Evolutionary conservation across 2,329 filamentous ascomycete species (phyloP), one percentile per base, ranked within the genome.

Genomic region (Atkinsonella texensis): DNA sequence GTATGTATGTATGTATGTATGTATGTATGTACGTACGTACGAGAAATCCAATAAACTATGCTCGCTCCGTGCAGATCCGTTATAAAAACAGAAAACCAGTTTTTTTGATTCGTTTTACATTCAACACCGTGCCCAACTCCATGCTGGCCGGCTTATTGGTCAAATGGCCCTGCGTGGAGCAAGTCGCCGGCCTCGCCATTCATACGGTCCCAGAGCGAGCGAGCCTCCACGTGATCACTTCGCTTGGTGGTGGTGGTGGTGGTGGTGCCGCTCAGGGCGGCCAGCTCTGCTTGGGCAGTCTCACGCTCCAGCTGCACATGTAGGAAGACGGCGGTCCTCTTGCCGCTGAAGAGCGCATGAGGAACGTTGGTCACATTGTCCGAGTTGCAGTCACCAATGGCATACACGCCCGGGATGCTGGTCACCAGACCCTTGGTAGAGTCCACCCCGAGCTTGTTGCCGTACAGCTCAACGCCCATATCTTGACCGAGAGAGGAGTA

Each of bases 361-460:
- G 78, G 78, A 0, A 83, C 73, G 55, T 83, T 83, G 3, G 78
- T 81, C 9, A 70, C 67, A n/a, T 74, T 74, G 50, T 82, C 79
- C 33, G 72, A 73, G 62, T 83, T 83, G 12, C 74, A 74, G 55
- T 83, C 80, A 0, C 80, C 80, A 18, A 83, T 63, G 5, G 76
- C 79, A 57, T 75, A 83, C 0, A 82, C 72, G 1, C 78, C 77
- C 0, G 65, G 59, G 4, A 80, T 58, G 49, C 73, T 82, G 0
- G 79, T 81, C 13, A 66, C 57, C 53, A 77, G 67, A 0, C 73
- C 74, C n/a, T 64, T 66, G 2, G 63, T 53, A 0, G 41, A 38
- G 40, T 75, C 68, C 0, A 69, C 72, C 0, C 65, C 63, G 15
- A 81, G 67, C 5, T 74, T 70, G 9, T 68, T 68, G 2, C 68